Conservation (phyloP, 805 yeast genomes). For the Kodamaea kaohsiungensis region DNA sequence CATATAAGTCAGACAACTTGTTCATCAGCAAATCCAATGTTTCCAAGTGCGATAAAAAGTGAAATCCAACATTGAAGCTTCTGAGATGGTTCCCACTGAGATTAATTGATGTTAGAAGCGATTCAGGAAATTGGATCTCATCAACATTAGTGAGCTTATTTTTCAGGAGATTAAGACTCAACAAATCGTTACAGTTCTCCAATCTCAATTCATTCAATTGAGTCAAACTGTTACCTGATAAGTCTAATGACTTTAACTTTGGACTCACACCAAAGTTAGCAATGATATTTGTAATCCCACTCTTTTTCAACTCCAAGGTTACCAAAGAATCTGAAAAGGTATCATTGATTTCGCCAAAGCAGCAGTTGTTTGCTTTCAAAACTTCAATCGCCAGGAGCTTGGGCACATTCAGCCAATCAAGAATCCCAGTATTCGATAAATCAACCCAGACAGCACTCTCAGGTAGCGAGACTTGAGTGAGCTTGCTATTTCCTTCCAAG, state of each 20-base stretch:
- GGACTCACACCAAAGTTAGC: background rate
- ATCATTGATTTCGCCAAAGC: background rate
- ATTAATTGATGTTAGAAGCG: background rate
- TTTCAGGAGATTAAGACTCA: conserved; percentile 7
- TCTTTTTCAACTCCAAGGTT: background rate
- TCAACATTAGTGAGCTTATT: conserved; percentile 3
- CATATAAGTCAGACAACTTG: background rate
- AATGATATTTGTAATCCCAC: background rate
- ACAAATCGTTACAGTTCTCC: conserved; percentile 2
- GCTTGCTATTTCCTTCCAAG: background rate
- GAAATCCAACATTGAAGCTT: background rate
- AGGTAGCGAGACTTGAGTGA: background rate
- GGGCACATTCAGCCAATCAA: background rate
- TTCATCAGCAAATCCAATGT: conserved; percentile 9
- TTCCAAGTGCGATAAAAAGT: background rate
- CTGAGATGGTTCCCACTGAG: conserved; percentile 5
- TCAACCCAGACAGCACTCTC: background rate
- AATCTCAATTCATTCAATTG: conserved; percentile 4
- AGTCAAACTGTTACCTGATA: conserved; percentile 3
- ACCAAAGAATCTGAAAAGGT: background rate
- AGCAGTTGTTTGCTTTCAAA: background rate
- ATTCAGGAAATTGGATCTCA: background rate
- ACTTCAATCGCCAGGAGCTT: background rate
- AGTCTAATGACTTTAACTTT: background rate
- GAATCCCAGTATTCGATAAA: background rate